A percentile compares a stretch with the other conserved stretches of the same genome.
Conservation (phyloP, 78 protist genomes). For the Mastigamoeba balamuthi region DNA sequence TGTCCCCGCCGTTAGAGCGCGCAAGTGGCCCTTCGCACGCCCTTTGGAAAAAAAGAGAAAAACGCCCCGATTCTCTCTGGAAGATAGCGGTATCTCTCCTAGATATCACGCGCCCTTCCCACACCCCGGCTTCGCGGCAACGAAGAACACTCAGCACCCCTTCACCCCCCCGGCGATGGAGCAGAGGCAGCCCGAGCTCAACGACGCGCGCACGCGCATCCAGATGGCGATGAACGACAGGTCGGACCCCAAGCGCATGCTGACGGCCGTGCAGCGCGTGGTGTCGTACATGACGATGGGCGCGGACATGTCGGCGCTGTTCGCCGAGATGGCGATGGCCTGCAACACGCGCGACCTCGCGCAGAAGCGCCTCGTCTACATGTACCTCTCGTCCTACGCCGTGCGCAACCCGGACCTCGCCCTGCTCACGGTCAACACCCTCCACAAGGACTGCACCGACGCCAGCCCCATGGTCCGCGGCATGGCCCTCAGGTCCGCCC, state of each 20-base stretch:
- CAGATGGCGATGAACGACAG: not conserved
- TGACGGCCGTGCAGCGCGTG: slow-evolving; percentile 53
- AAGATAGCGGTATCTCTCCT: too few species aligned
- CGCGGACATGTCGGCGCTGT: slow-evolving; percentile 77
- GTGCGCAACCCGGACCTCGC: slow-evolving; percentile 54
- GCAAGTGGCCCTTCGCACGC: too few species aligned
- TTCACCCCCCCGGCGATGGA: too few species aligned
- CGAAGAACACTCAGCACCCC: too few species aligned
- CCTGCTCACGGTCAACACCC: slow-evolving; percentile 78
- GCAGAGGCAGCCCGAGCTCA: too few species aligned
- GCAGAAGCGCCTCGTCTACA: slow-evolving; percentile 74
- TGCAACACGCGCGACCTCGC: slow-evolving; percentile 48
- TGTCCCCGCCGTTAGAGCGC: too few species aligned
- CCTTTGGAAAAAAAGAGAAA: too few species aligned
- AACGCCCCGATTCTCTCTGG: too few species aligned
- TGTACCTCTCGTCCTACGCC: slow-evolving; percentile 68
- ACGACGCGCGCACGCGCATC: not conserved
- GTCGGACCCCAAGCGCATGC: not conserved
- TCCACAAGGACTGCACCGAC: slow-evolving; percentile 73
- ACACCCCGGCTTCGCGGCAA: too few species aligned
- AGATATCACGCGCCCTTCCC: too few species aligned
- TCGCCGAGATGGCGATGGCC: slow-evolving; percentile 75
- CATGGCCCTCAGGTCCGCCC: slow-evolving; percentile 78
- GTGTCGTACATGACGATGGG: slow-evolving; percentile 87
- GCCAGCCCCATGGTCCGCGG: slow-evolving; percentile 90